Percentiles rank a stretch among this genome's conserved stretches.
These are phyloP conservation scores for Aspergillus sparsus DNA, from an alignment of 495 filamentous ascomycete species.

Conservation along the genomic window DNA sequence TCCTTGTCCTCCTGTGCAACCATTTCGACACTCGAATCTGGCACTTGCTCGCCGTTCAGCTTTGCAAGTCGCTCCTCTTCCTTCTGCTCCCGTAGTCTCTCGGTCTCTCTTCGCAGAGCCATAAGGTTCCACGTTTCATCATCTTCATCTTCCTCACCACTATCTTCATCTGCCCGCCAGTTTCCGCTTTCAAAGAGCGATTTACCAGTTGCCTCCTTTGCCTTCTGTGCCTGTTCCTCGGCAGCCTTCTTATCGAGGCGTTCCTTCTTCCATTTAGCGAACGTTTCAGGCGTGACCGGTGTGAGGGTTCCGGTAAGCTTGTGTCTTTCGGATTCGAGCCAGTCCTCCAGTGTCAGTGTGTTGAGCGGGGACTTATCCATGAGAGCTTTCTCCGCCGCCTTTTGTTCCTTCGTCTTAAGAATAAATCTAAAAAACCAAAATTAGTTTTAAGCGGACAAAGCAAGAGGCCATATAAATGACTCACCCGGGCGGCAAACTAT, in stretches of 20 bases:
- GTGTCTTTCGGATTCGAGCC: constrained; percentile 90
- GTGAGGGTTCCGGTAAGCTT: constrained; percentile 89
- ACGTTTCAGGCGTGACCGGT: constrained; percentile 87
- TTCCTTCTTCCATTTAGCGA: constrained; percentile 94
- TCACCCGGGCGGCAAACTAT: constrained; percentile 90
- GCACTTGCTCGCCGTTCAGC: constrained; percentile 33
- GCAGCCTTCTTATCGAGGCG: constrained; percentile 94
- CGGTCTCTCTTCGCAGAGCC: constrained; percentile 69
- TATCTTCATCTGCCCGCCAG: constrained; percentile 73
- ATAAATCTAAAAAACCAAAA: constrained; percentile 66
- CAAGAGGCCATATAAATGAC: constrained; percentile 28
- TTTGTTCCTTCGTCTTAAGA: constrained; percentile 96
- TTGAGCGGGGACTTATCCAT: constrained; percentile 95
- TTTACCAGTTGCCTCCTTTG: constrained; percentile 93
- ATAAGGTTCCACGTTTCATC: constrained; percentile 73
- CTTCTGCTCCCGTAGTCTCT: constrained; percentile 52
- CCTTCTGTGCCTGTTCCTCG: constrained; percentile 80
- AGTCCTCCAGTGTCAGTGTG: constrained; percentile 95
- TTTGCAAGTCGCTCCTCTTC: constrained; percentile 48
- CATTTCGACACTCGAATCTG: constrained; percentile 24
- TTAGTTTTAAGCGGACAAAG: not conserved
- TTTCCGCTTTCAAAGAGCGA: constrained; percentile 95
- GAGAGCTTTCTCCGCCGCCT: constrained; percentile 93
- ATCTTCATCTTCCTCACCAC: constrained; percentile 60
- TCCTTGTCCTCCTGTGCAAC: constrained; percentile 34